Conservation (phyloP, 169 alveolate species). For the Cyclospora cayetanensis region DNA sequence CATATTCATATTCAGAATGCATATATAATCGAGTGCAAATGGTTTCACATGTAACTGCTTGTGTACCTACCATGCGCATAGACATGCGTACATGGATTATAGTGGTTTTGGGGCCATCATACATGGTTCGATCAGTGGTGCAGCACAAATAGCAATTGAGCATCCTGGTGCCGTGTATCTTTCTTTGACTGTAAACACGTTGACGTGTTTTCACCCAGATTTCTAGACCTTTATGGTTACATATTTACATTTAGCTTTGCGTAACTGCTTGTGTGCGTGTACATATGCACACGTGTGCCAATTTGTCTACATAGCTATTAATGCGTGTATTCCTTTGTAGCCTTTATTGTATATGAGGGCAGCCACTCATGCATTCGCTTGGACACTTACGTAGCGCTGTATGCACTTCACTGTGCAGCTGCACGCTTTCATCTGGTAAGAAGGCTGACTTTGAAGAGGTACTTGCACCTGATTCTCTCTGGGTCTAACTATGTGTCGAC, state of each 20-base stretch:
- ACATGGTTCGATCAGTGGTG: no score
- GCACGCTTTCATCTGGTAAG: neutral
- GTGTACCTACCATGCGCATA: no score
- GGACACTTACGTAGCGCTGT: neutral
- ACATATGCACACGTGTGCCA: neutral
- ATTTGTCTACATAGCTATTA: neutral
- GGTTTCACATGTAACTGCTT: no score
- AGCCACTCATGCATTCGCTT: neutral
- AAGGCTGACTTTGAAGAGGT: neutral
- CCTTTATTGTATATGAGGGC: neutral
- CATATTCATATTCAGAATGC: no score
- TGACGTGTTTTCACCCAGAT: neutral
- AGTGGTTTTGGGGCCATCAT: no score
- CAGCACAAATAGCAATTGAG: no score
- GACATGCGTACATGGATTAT: no score
- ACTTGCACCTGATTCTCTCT: neutral
- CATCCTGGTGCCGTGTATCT: no score
- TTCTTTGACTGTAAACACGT: neutral
- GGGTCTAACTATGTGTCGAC: neutral
- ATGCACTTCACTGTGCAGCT: neutral
- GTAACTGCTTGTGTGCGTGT: no score
- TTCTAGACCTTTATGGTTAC: no score
- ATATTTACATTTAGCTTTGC: no score
- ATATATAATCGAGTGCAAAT: no score
- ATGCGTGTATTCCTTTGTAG: neutral